Percentiles rank a stretch among this genome's conserved stretches.
Conservation (phyloP, 2,329 filamentous ascomycete genomes). For the Sporothrix brunneoviolacea region DNA sequence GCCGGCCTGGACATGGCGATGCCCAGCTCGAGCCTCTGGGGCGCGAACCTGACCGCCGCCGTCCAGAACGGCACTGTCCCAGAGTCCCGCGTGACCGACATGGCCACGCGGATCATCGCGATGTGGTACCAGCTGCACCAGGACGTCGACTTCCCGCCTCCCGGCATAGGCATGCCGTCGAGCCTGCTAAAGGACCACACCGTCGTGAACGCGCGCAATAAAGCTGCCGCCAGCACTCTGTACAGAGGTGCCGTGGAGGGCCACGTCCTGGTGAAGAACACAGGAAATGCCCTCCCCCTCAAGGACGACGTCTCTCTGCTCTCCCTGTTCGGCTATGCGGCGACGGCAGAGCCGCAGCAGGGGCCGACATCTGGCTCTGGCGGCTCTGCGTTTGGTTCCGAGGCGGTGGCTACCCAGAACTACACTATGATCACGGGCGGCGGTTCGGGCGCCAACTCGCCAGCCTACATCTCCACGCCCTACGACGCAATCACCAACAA, state of each 20-base stretch:
- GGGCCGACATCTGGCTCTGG: too few relatives aligned
- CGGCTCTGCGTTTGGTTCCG: too few relatives aligned
- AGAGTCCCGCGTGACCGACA: conserved; percentile 67
- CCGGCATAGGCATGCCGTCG: conserved; percentile 47
- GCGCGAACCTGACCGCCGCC: conserved; percentile 60
- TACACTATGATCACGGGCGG: conserved; percentile 69
- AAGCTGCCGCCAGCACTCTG: too few relatives aligned
- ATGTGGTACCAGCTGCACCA: conserved; percentile 56
- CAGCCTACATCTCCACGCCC: conserved; percentile 70
- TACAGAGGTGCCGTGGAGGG: conserved; percentile 72
- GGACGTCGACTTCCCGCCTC: conserved; percentile 36
- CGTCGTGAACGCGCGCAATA: conserved; percentile 76
- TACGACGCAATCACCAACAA: conserved; percentile 61
- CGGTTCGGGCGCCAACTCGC: conserved; percentile 68
- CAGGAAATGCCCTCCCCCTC: conserved; percentile 66
- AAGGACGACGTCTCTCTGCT: conserved; percentile 68
- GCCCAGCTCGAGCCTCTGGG: conserved; percentile 56
- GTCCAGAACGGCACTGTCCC: conserved; percentile 69
- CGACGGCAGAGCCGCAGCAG: too few relatives aligned
- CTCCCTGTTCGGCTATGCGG: conserved; percentile 54
- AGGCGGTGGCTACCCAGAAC: too few relatives aligned
- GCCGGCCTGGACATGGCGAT: conserved; percentile 82
- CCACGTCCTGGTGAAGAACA: conserved; percentile 86
- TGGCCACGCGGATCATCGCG: conserved; percentile 54
- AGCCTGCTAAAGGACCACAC: conserved; percentile 80